phyloP scores from a whole-genome alignment of 169 alveolate genomes.

The Amoebophrya sp. region DNA sequence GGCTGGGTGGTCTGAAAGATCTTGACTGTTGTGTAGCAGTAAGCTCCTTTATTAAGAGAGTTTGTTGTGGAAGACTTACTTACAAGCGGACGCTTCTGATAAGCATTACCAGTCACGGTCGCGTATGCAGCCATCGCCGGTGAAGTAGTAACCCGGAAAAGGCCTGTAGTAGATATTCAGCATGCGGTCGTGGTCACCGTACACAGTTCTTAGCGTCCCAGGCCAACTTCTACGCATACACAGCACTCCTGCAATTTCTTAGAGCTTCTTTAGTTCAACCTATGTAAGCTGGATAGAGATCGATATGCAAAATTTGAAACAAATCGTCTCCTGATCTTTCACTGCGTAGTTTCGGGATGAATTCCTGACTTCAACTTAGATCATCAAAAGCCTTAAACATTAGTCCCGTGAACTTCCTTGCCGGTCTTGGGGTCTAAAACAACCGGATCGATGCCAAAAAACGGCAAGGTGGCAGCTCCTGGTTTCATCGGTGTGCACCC shows the following conservation, averaged over 20 bases:
- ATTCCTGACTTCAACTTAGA: neutral
- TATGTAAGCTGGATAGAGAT: neutral
- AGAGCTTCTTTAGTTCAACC: neutral
- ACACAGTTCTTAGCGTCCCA: slow-evolving; percentile 72
- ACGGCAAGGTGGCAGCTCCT: slow-evolving; percentile 86
- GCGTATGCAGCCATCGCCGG: slow-evolving; percentile 92
- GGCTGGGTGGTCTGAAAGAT: neutral
- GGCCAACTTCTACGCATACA: slow-evolving; percentile 40
- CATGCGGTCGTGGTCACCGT: slow-evolving; percentile 74
- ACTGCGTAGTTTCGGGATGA: neutral
- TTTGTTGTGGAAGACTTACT: neutral
- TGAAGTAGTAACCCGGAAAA: slow-evolving; percentile 74
- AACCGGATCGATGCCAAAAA: slow-evolving; percentile 75
- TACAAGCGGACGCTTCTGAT: neutral
- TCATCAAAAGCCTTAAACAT: slow-evolving; percentile 61
- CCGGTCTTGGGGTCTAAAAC: slow-evolving; percentile 75
- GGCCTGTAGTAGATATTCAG: slow-evolving; percentile 66
- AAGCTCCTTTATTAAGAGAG: neutral
- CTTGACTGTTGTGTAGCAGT: neutral
- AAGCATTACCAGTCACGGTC: slow-evolving; percentile 77
- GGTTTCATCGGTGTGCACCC: slow-evolving; percentile 78
- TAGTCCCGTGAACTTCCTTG: slow-evolving; percentile 61
- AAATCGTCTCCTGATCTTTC: slow-evolving; percentile 24
- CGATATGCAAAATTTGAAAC: slow-evolving; percentile 25
- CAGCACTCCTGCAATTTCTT: neutral